phyloP scores from a whole-genome alignment of 805 yeast genomes.

The Ascoidea tarda region DNA sequence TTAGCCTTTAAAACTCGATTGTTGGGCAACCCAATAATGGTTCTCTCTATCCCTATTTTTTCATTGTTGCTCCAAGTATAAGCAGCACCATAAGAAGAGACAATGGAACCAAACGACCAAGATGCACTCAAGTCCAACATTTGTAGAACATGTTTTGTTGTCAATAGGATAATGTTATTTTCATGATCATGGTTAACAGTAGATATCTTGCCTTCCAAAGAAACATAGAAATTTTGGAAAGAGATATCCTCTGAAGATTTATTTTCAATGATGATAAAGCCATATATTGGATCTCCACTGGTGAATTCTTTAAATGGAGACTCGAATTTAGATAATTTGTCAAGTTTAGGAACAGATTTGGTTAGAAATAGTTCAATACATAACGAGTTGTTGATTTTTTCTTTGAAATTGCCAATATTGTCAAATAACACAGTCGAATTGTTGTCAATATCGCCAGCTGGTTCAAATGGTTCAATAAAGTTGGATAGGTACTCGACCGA shows the following conservation, averaged over 20 bases:
- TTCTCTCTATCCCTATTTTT: not conserved
- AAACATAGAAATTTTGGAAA: not conserved
- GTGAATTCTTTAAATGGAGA: not conserved
- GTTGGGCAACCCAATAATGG: constrained; percentile 21
- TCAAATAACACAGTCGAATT: not conserved
- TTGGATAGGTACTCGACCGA: not conserved
- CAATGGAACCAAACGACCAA: not conserved
- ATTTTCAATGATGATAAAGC: not conserved
- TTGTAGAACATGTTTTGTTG: not conserved
- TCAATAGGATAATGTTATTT: too few species aligned
- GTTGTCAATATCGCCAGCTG: not conserved
- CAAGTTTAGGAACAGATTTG: too few species aligned
- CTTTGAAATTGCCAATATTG: not conserved
- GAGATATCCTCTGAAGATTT: not conserved
- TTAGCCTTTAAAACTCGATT: constrained; percentile 24
- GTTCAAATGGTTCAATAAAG: not conserved
- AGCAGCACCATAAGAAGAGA: not conserved
- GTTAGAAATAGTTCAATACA: not conserved
- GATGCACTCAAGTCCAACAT: not conserved
- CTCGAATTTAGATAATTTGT: not conserved
- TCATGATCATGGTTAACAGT: not conserved
- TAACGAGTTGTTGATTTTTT: too few species aligned
- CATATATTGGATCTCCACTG: not conserved
- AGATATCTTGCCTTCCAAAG: not conserved
- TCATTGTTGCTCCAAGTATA: not conserved